Evolutionary conservation across 768 basidiomycete genomes (phyloP).

Genomic region (Leccinum longicurvipes): DNA sequence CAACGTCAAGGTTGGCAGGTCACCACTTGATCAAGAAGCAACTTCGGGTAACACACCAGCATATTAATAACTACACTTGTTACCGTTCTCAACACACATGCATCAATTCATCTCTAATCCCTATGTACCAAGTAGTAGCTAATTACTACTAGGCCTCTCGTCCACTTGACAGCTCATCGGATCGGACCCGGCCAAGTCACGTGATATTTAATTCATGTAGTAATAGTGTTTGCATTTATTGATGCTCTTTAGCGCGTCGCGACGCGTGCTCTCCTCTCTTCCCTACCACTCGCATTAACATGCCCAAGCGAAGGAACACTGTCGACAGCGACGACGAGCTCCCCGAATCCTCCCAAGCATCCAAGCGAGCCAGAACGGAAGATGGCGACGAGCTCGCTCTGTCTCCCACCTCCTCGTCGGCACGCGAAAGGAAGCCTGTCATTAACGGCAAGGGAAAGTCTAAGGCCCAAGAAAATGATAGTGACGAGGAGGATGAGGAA

Average conservation of each 20-base stretch:
- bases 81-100: no score
- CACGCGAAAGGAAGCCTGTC: conserved; percentile 28
- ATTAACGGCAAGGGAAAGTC: conserved; percentile 34
- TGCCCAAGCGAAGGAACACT: conserved; percentile 54
- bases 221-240: conserved; percentile 29
- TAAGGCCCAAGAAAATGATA: conserved; percentile 27
- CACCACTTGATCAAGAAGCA: conserved; percentile 1
- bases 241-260: conserved; percentile 20
- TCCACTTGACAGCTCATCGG: no score
- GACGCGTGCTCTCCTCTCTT: conserved; percentile 21
- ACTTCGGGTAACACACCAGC: conserved; percentile 17
- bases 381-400: conserved; percentile 36
- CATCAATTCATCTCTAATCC: no score
- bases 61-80: no score
- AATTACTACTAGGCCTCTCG: no score
- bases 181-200: no score
- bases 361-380: conserved; percentile 44
- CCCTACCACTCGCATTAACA: conserved; percentile 21
- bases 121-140: no score
- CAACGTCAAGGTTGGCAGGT: conserved; percentile 1
- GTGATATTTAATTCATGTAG: no score
- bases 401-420: conserved; percentile 11
- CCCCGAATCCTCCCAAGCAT: conserved; percentile 30
- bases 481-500: conserved; percentile 30
- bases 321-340: conserved; percentile 43